These are phyloP conservation scores for Metschnikowia kunwiensis DNA, from an alignment of 805 yeast genomes.

Conservation along the genomic window DNA sequence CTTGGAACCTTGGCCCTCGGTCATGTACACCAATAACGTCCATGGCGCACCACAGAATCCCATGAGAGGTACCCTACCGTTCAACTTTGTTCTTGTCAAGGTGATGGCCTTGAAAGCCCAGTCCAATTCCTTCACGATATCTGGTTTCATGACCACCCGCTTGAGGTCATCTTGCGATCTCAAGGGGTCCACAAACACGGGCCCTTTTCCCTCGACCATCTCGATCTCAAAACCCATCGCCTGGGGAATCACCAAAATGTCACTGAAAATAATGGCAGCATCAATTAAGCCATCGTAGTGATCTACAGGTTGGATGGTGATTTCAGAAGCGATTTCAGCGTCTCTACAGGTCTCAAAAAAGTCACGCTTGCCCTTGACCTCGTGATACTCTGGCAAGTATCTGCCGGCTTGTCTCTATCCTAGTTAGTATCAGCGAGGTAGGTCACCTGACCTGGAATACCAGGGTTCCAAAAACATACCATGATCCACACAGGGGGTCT, in stretches of 20 bases:
- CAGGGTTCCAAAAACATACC: slow-evolving; percentile 41
- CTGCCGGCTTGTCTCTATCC: slow-evolving; percentile 88
- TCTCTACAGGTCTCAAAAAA: slow-evolving; percentile 95
- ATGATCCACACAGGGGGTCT: slow-evolving; percentile 98
- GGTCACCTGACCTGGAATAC: background rate
- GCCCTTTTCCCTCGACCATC: slow-evolving; percentile 94
- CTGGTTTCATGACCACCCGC: slow-evolving; percentile 59
- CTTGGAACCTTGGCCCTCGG: slow-evolving; percentile 95
- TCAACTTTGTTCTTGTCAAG: slow-evolving; percentile 76
- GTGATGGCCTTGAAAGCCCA: slow-evolving; percentile 97
- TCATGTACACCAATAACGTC: slow-evolving; percentile 95
- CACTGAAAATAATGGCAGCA: slow-evolving; percentile 96
- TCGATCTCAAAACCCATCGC: slow-evolving; percentile 96
- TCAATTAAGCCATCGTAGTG: slow-evolving; percentile 87
- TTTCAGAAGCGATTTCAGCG: slow-evolving; percentile 88
- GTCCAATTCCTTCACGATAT: slow-evolving; percentile 71
- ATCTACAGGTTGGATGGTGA: slow-evolving; percentile 93
- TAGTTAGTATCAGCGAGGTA: slow-evolving; percentile 9
- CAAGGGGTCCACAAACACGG: slow-evolving; percentile 85
- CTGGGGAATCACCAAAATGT: slow-evolving; percentile 93
- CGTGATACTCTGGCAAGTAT: slow-evolving; percentile 86
- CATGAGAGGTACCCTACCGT: slow-evolving; percentile 88
- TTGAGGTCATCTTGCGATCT: slow-evolving; percentile 67
- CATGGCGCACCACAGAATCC: slow-evolving; percentile 99
- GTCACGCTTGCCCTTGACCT: slow-evolving; percentile 79